Percentiles rank a stretch among this genome's conserved stretches.
phyloP scores from a whole-genome alignment of 192 early-diverging fungal species.

The Glomus cerebriforme region DNA sequence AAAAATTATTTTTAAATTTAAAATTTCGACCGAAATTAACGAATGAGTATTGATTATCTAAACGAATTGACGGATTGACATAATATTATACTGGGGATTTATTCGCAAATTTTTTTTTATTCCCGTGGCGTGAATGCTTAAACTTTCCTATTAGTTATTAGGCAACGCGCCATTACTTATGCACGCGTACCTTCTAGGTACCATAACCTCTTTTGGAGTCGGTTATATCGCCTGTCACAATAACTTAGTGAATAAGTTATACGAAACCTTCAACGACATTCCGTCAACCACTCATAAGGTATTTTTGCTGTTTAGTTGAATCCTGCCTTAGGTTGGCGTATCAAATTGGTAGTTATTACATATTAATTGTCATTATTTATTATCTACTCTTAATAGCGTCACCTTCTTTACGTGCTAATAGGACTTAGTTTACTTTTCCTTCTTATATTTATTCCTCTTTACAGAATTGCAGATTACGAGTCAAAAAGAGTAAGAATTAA shows the following conservation, averaged over 20 bases:
- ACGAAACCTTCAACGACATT: constrained; percentile 33
- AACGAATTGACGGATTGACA: no score
- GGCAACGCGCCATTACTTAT: constrained; percentile 18
- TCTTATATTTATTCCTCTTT: constrained; percentile 46
- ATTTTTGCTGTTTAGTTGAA: background rate
- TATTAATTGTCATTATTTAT: background rate
- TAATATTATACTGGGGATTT: no score
- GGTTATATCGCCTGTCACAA: constrained; percentile 33
- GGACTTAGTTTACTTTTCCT: constrained; percentile 43
- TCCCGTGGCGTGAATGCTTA: no score
- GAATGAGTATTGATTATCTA: no score
- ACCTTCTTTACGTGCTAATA: constrained; percentile 47
- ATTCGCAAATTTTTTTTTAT: background rate
- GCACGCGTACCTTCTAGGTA: constrained; percentile 31
- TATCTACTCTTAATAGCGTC: constrained; percentile 29
- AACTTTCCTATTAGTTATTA: background rate
- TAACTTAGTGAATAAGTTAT: constrained; percentile 29
- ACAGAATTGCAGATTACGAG: constrained; percentile 51
- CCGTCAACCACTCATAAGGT: constrained; percentile 37
- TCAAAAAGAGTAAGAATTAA: constrained; percentile 40
- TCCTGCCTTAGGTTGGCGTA: no score
- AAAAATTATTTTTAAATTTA: no score
- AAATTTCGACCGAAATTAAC: no score
- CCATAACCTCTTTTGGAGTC: constrained; percentile 30
- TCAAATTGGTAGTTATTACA: background rate